These are phyloP conservation scores for Phytophthora multivora DNA, from an alignment of 352 stramenopile genomes.

Conservation along the genomic window DNA sequence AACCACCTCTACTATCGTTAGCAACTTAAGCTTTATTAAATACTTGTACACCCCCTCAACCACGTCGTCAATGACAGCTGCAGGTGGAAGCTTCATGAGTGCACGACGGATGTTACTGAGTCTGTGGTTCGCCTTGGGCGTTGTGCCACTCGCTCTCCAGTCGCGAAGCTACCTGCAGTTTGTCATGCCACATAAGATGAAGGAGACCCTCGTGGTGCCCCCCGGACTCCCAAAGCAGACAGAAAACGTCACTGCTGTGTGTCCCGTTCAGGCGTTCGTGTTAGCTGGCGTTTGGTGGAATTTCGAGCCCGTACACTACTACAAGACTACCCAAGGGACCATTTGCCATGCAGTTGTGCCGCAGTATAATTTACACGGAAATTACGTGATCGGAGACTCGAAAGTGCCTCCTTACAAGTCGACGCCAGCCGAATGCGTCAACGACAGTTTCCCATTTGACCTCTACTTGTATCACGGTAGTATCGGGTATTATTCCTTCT, in stretches of 20 bases:
- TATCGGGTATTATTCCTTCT: conserved; percentile 30
- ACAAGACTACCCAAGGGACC: neutral
- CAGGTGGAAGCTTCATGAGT: neutral
- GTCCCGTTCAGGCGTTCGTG: neutral
- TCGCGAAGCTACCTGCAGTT: conserved; percentile 30
- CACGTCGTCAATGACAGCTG: too few species aligned
- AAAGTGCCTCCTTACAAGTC: neutral
- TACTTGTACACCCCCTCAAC: too few species aligned
- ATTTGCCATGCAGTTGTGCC: conserved; percentile 30
- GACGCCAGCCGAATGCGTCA: conserved; percentile 7
- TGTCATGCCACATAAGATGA: conserved; percentile 23
- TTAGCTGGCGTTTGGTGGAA: conserved; percentile 30
- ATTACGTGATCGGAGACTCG: conserved; percentile 21
- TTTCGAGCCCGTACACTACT: conserved; percentile 23
- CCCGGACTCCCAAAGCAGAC: neutral
- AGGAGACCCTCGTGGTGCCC: conserved; percentile 9
- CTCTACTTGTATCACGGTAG: conserved; percentile 37
- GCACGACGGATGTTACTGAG: conserved; percentile 7
- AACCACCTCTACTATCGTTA: too few species aligned
- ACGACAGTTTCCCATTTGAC: conserved; percentile 19
- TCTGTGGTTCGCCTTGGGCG: conserved; percentile 15
- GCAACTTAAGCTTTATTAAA: too few species aligned
- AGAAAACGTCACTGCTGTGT: conserved; percentile 2
- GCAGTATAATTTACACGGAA: conserved; percentile 34
- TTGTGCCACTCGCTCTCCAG: conserved; percentile 21